Percentiles rank a stretch among this genome's conserved stretches.
phyloP scores from a whole-genome alignment of 805 yeast genomes.

The Schizosaccharomyces osmophilus region DNA sequence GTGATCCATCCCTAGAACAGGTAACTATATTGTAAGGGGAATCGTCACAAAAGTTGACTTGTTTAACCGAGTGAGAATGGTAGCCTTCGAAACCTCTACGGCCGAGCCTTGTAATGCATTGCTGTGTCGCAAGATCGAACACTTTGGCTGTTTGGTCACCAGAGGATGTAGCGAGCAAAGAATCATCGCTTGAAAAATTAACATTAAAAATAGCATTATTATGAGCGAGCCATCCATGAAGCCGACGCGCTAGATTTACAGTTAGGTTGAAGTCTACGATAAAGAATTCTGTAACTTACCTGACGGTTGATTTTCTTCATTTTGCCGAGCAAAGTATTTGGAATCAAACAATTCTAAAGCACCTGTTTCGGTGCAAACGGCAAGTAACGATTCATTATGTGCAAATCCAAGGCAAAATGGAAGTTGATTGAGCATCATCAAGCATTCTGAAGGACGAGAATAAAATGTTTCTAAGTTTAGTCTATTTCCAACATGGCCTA shows the following conservation, averaged over 20 bases:
- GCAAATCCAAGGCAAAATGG: neutral
- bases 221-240: slow-evolving; percentile 1
- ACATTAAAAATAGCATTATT: slow-evolving; percentile 1
- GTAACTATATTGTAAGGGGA: neutral
- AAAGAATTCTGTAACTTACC: too few relatives aligned
- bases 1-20: slow-evolving; percentile 1
- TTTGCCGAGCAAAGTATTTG: neutral
- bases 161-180: slow-evolving; percentile 2
- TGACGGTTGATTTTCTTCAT: neutral
- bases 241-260: neutral
- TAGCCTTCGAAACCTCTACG: neutral
- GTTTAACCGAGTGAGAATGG: neutral
- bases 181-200: neutral
- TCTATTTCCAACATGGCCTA: neutral
- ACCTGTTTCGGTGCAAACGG: neutral
- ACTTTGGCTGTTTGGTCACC: slow-evolving; percentile 1
- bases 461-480: neutral
- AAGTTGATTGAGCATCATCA: neutral
- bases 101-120: neutral
- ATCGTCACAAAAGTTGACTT: neutral
- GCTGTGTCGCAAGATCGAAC: neutral
- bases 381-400: neutral
- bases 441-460: neutral
- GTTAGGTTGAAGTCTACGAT: too few relatives aligned
- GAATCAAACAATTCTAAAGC: neutral